Evolutionary conservation across 2,329 filamentous ascomycete genomes (phyloP).

Genomic region (Sphaerulina vaccinii): DNA sequence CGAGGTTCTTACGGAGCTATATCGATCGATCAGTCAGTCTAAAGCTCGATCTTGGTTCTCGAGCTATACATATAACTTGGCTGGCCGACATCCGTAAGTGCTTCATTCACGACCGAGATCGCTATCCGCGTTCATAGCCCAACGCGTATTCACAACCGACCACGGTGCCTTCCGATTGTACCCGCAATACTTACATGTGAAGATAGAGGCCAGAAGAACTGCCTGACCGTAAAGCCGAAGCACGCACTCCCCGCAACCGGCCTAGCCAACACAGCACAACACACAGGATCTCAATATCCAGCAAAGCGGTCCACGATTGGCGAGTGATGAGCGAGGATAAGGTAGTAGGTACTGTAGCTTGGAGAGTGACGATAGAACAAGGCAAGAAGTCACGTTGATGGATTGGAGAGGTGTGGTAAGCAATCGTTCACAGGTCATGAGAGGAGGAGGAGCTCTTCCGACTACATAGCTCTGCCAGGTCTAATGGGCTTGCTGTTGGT

Average conservation of each 20-base stretch:
- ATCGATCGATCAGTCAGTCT: too few relatives aligned
- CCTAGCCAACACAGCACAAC: background rate
- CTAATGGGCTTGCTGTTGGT: too few relatives aligned
- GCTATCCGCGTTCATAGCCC: conserved; percentile 4
- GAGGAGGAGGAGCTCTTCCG: too few relatives aligned
- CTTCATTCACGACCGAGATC: conserved; percentile 11
- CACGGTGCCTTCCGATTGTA: conserved; percentile 20
- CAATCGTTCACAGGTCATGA: too few relatives aligned
- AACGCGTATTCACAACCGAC: too few relatives aligned
- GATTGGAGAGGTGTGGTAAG: background rate
- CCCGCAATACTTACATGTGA: conserved; percentile 19
- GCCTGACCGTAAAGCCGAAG: conserved; percentile 17
- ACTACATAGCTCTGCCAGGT: too few relatives aligned
- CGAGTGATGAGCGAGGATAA: conserved; percentile 4
- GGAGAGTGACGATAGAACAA: background rate
- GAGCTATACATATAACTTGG: background rate
- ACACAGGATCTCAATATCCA: background rate
- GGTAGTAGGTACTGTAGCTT: too few relatives aligned
- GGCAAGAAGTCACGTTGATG: conserved; percentile 15
- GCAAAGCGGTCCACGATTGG: background rate
- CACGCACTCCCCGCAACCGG: conserved; percentile 4
- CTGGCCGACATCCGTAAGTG: background rate
- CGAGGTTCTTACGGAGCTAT: too few relatives aligned
- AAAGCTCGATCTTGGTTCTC: too few relatives aligned
- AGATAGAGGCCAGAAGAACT: conserved; percentile 11